Evolutionary conservation across 108 stramenopile species (phyloP).

Genomic region (Skeletonema tropicum): DNA sequence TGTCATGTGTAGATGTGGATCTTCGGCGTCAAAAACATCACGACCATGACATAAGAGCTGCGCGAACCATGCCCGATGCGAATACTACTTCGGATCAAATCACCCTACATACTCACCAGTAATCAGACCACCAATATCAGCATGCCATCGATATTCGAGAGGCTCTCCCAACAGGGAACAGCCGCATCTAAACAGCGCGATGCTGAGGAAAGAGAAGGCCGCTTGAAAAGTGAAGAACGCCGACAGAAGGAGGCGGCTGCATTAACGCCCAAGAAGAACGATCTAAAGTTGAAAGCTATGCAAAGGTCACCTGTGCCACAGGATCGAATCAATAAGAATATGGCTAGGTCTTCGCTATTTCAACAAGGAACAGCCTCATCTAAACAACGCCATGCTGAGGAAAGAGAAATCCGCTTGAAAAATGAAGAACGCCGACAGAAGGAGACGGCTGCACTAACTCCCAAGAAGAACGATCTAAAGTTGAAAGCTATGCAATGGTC

Average conservation of each 20-base stretch:
- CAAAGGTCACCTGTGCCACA: constrained; percentile 7
- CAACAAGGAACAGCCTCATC: constrained; percentile 21
- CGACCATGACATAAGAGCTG: too few species aligned
- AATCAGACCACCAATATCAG: neutral
- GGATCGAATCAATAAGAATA: too few species aligned
- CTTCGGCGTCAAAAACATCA: too few species aligned
- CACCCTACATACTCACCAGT: too few species aligned
- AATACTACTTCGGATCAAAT: too few species aligned
- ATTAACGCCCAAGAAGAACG: neutral
- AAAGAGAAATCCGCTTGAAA: constrained; percentile 14
- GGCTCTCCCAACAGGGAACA: constrained; percentile 22
- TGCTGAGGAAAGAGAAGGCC: constrained; percentile 16
- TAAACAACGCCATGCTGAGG: constrained; percentile 8
- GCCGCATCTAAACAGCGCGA: constrained; percentile 15
- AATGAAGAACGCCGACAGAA: constrained; percentile 7
- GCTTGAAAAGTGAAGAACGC: constrained; percentile 8
- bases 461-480: constrained; percentile 1
- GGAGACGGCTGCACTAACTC: neutral
- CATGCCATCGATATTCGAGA: constrained; percentile 12
- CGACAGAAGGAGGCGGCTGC: neutral
- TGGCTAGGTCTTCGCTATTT: too few species aligned
- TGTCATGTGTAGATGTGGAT: too few species aligned
- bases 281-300: neutral
- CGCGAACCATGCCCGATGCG: too few species aligned
- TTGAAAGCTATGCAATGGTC: neutral